Evolutionary conservation across 257 asterid genomes (phyloP).

Genomic region (Ocimum tenuiflorum): DNA sequence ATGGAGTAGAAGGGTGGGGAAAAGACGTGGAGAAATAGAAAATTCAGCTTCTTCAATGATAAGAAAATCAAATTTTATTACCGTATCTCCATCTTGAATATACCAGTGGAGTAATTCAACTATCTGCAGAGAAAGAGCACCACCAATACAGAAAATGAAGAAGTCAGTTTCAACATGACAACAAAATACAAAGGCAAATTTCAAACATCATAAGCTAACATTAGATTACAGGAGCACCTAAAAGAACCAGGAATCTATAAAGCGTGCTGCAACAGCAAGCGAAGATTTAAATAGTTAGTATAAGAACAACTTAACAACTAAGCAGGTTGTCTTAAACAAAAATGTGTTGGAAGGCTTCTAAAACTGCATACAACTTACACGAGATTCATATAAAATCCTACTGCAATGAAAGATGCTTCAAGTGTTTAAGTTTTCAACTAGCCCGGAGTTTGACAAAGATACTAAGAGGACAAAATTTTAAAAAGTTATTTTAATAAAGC

Average conservation of each 20-base stretch:
- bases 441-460: neutral
- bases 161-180: neutral
- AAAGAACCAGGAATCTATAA: neutral
- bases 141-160: conserved; percentile 9
- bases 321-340: neutral
- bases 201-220: neutral
- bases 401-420: neutral
- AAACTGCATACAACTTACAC: no score
- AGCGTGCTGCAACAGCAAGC: neutral
- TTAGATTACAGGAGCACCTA: neutral
- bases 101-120: conserved; percentile 76
- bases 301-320: neutral
- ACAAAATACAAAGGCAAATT: neutral
- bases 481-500: neutral
- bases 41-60: neutral
- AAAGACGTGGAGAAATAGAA: neutral
- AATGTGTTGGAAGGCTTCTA: no score
- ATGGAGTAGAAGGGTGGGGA: neutral
- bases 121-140: conserved; percentile 47
- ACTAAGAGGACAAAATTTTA: no score
- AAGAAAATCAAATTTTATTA: conserved; percentile 18
- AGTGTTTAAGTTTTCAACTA: neutral
- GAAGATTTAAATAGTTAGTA: neutral
- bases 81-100: conserved; percentile 78
- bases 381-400: neutral